Conservation (phyloP, 305 asterid species). For the Striga hermonthica region DNA sequence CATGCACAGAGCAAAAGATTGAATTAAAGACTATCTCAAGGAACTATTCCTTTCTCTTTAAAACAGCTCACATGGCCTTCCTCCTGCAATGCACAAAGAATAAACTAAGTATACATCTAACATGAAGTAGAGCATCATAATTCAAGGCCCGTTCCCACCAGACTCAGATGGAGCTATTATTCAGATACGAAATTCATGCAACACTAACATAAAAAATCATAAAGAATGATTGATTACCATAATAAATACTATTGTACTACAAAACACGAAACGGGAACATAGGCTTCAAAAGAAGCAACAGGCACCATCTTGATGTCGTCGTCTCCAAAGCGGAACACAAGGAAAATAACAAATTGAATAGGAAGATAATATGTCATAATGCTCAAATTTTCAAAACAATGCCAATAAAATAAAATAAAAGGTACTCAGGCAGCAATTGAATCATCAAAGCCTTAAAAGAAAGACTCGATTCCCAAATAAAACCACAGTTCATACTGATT, state of each 20-base stretch:
- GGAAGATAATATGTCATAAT: no score
- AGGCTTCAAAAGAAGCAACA: no score
- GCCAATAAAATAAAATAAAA: no score
- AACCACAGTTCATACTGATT: no score
- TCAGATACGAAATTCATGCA: conserved; percentile 5
- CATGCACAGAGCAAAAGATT: conserved; percentile 26
- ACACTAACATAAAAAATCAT: not conserved
- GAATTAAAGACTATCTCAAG: conserved; percentile 19
- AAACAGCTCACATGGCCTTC: conserved; percentile 51
- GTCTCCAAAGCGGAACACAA: no score
- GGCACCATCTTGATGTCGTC: no score
- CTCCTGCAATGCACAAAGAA: conserved; percentile 42
- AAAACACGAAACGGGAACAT: no score
- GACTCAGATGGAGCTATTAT: not conserved
- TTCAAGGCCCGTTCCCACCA: not conserved
- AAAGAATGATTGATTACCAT: conserved; percentile 1
- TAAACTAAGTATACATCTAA: conserved; percentile 24
- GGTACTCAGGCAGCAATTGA: no score
- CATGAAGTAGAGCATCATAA: not conserved
- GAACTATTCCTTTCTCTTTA: conserved; percentile 26
- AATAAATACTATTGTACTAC: not conserved
- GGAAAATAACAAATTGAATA: not conserved
- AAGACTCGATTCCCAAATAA: no score
- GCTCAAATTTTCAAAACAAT: no score
- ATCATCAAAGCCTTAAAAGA: no score